These are phyloP conservation scores for Condylostoma magnum DNA, from an alignment of 169 alveolate species.

Conservation along the genomic window DNA sequence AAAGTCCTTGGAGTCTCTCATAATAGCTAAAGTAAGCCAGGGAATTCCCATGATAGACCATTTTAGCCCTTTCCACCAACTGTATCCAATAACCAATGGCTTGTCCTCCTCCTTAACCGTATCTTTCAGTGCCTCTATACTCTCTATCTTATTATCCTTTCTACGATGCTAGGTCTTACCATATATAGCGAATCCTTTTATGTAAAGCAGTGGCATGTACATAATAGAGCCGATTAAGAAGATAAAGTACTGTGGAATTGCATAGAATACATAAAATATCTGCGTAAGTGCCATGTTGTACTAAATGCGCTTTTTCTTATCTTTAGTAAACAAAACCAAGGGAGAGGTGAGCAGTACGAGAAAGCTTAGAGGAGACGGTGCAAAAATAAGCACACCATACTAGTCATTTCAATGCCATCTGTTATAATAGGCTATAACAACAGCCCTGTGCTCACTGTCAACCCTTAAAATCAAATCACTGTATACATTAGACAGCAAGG, in stretches of 20 bases:
- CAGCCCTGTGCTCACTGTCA: slow-evolving; percentile 48
- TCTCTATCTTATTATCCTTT: neutral
- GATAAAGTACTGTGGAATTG: neutral
- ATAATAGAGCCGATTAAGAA: neutral
- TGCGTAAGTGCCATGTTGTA: neutral
- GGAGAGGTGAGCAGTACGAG: slow-evolving; percentile 17
- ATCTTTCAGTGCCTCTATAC: neutral
- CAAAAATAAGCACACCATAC: slow-evolving; percentile 18
- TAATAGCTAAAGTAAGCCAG: neutral
- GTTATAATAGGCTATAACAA: slow-evolving; percentile 41
- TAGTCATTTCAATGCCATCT: slow-evolving; percentile 39
- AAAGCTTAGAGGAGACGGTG: slow-evolving; percentile 11
- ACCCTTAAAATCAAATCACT: slow-evolving; percentile 38
- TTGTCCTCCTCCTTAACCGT: too few species aligned
- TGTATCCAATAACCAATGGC: too few species aligned
- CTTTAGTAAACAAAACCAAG: neutral
- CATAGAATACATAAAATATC: neutral
- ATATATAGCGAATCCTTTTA: neutral
- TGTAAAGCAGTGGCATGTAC: neutral
- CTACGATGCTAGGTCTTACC: neutral
- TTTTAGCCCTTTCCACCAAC: neutral
- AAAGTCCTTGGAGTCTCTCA: slow-evolving; percentile 14
- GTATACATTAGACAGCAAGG: slow-evolving; percentile 26
- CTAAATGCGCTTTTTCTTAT: neutral
- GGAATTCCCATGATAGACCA: slow-evolving; percentile 24